Evolutionary conservation across 73 alveolate genomes (phyloP).

Genomic region (Tetrahymena elliotti): DNA sequence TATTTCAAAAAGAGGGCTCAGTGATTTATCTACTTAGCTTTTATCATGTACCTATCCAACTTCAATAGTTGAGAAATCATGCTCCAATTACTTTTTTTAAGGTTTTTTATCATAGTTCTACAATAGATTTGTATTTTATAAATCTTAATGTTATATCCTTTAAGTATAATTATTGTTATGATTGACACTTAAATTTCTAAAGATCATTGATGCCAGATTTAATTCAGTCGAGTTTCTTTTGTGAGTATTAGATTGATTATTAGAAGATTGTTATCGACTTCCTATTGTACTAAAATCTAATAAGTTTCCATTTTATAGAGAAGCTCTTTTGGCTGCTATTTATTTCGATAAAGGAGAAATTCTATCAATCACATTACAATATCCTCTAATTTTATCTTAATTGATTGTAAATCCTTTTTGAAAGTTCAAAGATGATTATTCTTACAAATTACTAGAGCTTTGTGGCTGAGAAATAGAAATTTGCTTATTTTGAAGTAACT

Average conservation of each 20-base stretch:
- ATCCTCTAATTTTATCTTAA: neutral
- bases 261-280: neutral
- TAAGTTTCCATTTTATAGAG: neutral
- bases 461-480: neutral
- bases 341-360: neutral
- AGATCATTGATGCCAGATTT: neutral
- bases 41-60: neutral
- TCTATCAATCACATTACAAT: neutral
- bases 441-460: neutral
- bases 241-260: neutral
- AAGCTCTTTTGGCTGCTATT: neutral
- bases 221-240: neutral
- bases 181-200: neutral
- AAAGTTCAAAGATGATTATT: neutral
- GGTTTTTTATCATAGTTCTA: neutral
- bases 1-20: neutral
- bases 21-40: neutral
- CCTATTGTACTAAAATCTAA: neutral
- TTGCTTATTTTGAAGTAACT: neutral
- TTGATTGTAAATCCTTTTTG: neutral
- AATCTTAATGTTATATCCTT: neutral
- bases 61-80: neutral
- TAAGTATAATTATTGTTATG: neutral
- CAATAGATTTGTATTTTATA: neutral
- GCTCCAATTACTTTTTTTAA: neutral